Percentiles rank a stretch among this genome's conserved stretches.
phyloP scores from a whole-genome alignment of 768 basidiomycete genomes.

The Leccinum longicurvipes region DNA sequence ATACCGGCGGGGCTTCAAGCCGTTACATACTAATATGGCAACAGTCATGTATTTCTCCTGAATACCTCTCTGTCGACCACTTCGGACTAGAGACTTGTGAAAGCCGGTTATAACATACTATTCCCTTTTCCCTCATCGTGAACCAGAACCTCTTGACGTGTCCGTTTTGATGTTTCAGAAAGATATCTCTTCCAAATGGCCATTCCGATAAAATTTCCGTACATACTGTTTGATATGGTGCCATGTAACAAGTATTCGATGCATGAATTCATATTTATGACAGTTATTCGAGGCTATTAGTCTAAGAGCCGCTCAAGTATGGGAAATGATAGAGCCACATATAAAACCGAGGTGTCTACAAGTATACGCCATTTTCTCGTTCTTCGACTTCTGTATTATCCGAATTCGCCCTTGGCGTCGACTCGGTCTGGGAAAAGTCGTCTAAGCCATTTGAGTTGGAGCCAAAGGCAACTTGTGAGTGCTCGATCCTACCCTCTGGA shows the following conservation, averaged over 20 bases:
- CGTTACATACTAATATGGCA: slow-evolving; percentile 48
- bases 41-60: slow-evolving; percentile 59
- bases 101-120: neutral
- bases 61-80: slow-evolving; percentile 2
- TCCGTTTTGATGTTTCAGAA: neutral
- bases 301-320: neutral
- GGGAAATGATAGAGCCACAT: neutral
- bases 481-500: neutral
- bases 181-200: neutral
- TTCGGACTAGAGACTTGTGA: neutral
- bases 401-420: neutral
- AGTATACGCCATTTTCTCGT: slow-evolving; percentile 23
- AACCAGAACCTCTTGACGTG: neutral
- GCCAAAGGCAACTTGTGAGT: neutral
- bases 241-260: neutral
- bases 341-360: slow-evolving; percentile 16
- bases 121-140: neutral
- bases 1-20: slow-evolving; percentile 54
- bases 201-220: neutral
- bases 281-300: too few relatives aligned
- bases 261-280: neutral
- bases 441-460: slow-evolving; percentile 17
- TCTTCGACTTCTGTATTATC: slow-evolving; percentile 2
- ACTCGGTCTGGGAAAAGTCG: neutral
- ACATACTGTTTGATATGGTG: neutral